Base-by-base conservation (phyloP, 2,329 filamentous ascomycete species). In the Magnaporthiopsis incrustans region DNA sequence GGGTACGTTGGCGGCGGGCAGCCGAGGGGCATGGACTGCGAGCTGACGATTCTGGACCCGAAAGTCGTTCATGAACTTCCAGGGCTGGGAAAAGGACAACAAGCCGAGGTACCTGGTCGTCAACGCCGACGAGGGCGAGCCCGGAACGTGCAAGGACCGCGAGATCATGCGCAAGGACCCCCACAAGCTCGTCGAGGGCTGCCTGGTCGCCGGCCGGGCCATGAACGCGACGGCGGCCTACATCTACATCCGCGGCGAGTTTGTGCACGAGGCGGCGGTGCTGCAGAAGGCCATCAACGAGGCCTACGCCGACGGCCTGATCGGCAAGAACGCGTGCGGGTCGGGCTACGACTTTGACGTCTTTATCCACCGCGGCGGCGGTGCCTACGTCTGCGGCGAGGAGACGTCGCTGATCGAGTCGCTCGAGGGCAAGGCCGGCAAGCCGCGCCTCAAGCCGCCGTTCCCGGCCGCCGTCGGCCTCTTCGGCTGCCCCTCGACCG, bases 161-260 rank as follows among this genome's bases (percentile, higher is more conserved):
- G 95, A 99, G 79, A 99, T 99, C 71, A 99, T 99, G 95, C 92
- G 95, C 79, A 99, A 99, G 82, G 95, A 99, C 77, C 95, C 95
- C 67, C 95, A 99, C 84, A 99, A 99, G 85, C 90, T 99, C 69
- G 83, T 99, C 74, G 95, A 99, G 81, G 95, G 95, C 75, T 99
- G 95, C 78, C 83, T 99, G 68, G 89, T 99, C 61, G 92, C 95
- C 70, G 95, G 95, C 63, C 90, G 95, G 75, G 93, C 95, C 74
- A 99, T 99, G 95, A 99, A 99, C 81, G 95, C 93, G 74, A 95
- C 91, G 60, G 95, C 95, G 66, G 95, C 95, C 70, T 99, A 99
- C 81, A 99, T 99, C 76, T 99, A 99, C 79, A 99, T 99, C 73
- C 93, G 95, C 76, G 95, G 95, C 75, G 95, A 99, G 79, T 99